These are phyloP conservation scores for Plasmodium reichenowi DNA, from an alignment of 169 alveolate genomes.

Conservation along the genomic window DNA sequence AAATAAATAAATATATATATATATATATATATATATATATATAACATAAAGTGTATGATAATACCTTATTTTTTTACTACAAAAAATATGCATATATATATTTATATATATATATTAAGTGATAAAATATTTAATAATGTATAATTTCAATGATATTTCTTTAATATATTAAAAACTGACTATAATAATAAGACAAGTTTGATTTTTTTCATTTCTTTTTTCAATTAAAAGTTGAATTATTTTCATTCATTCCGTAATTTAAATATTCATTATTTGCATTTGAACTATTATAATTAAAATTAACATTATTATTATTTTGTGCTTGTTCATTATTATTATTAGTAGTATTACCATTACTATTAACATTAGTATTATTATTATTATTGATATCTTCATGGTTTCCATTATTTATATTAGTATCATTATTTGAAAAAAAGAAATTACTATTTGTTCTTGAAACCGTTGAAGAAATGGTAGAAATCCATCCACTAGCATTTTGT, in stretches of 20 bases:
- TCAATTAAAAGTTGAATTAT: too few relatives aligned
- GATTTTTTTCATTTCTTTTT: too few relatives aligned
- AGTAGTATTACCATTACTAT: conserved; percentile 2
- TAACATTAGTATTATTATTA: neutral
- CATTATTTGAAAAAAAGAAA: conserved; percentile 59
- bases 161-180: too few relatives aligned
- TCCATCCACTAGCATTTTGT: conserved; percentile 77
- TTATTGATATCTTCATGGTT: neutral
- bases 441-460: conserved; percentile 63
- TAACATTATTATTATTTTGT: neutral
- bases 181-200: too few relatives aligned
- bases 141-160: too few relatives aligned
- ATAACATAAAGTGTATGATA: neutral
- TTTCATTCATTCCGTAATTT: conserved; percentile 6
- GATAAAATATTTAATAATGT: too few relatives aligned
- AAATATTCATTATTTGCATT: conserved; percentile 3
- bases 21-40: conserved; percentile 4
- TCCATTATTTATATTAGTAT: conserved; percentile 1
- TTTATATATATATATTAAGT: too few relatives aligned
- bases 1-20: neutral
- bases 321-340: neutral
- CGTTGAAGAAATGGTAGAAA: conserved; percentile 63
- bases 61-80: too few relatives aligned
- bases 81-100: too few relatives aligned
- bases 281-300: neutral